Base-by-base conservation (phyloP, 2,329 filamentous ascomycete species). In the Diaporthe helianthi region DNA sequence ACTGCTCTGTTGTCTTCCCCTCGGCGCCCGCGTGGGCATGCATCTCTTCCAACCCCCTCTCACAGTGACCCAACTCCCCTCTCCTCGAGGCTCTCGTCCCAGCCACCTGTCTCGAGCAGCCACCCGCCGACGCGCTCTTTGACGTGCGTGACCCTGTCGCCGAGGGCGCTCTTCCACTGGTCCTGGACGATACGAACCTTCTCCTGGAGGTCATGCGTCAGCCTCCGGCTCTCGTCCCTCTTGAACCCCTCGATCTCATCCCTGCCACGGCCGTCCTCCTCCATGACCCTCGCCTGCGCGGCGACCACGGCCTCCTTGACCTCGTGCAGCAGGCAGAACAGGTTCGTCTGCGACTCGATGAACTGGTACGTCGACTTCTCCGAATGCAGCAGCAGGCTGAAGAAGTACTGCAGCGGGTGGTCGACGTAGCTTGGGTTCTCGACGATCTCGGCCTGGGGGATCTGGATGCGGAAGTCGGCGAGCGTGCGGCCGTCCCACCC, bases 311-410 rank as follows among this genome's bases (percentile, higher is more conserved):
- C 90, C 66, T 92, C 93, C 77, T 93, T 93, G 65, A 97, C 93
- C 80, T 98, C 94, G 76, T 98, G 96, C 68, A 97, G 81, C 46
- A 98, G 84, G 76, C 95, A 98, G 29, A 97, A 85, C 41, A 98
- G 83, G 76, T 98, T 98, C 36, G 90, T 95, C 82, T 98, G 95
- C 8, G 90, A 92, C 82, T 98, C 96, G 76, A 98, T 98, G 80
- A 97, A 98, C 79, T 98, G 96, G 76, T 97, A 97, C 10, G 93
- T 95, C 75, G 92, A 94, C 82, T 96, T 97, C 78, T 97, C 93
- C 0, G 94, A 92, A 76, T 98, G 95, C 7, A 90, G 87, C 10
- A 99, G 85, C 29, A 98, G 83, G 55, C 90, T 92, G 79, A 94
- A 96, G 0, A 99, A 86, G 78, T 99, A 98, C 80, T 98, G 93